Base-by-base conservation (phyloP, 1,139 yeast genomes). In the Suhomyces chickasaworum region DNA sequence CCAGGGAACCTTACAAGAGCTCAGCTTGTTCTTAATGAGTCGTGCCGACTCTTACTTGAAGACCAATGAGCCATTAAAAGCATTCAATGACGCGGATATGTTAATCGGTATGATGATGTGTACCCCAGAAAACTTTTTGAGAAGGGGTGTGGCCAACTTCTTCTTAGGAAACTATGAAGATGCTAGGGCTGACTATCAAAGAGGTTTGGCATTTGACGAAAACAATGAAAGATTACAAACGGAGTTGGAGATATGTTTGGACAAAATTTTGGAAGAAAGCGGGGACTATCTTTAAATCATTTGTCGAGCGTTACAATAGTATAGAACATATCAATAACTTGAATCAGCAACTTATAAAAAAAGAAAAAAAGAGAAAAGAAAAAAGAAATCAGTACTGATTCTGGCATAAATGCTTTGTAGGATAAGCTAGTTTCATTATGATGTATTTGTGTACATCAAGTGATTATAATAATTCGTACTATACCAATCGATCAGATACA, bases 41-140 rank as follows among this genome's bases (percentile, higher is more conserved):
- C 78, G 97, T 53, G 83, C 96, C 18, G 98, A 91, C 59, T 88
- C 96, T 0, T 80, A 85, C 58, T 73, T 90, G 62, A 78, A 85
- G 57, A 72, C 78, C 47, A 77, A 81, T 44, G 72, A 81, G 48
- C 87, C 81, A 70, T 66, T 86, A 39, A 84, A 83, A 44, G 98
- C 97, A 0, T 81, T 73, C 60, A 85, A 86, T 50, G 98, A 91
- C 61, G 84, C 95, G 2, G 93, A 89, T 52, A 69, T 91, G 68
- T 73, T 91, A 54, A 63, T 79, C 43, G 76, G 77, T 23, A 69
- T 86, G 64, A 77, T 80, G 49, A 79, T 89, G 65, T 74, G 84
- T 42, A 78, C 83, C 13, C 85, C 96, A 9, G 95, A 88, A 53
- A 86, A 89, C 62, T 88, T 87, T 61, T 78, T 86, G 55, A 80